Evolutionary conservation across 1,284 basidiomycete genomes (phyloP).

Genomic region (Wallemia ichthyophaga): DNA sequence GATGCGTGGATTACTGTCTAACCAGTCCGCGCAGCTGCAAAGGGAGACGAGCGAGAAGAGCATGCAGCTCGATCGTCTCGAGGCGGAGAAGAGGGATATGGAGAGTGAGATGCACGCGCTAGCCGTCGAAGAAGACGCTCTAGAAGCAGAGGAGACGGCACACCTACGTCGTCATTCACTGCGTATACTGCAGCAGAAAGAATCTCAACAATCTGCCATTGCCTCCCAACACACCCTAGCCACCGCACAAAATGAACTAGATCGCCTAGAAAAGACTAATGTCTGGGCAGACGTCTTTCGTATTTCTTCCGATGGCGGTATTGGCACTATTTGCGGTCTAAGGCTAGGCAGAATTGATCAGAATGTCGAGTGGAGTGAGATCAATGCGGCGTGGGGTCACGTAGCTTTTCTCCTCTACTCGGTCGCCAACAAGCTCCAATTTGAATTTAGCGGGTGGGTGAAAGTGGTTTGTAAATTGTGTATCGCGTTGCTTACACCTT

Average conservation of each 20-base stretch:
- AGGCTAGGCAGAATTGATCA: slow-evolving; percentile 59
- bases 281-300: slow-evolving; percentile 98
- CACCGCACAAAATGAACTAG: slow-evolving; percentile 29
- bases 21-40: slow-evolving; percentile 1
- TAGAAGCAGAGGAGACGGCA: slow-evolving; percentile 11
- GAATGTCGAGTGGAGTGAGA: slow-evolving; percentile 88
- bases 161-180: slow-evolving; percentile 6
- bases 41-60: background rate
- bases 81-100: background rate
- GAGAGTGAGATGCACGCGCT: slow-evolving; percentile 4
- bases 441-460: slow-evolving; percentile 46
- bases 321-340: slow-evolving; percentile 89
- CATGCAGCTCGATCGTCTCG: background rate
- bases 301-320: slow-evolving; percentile 74
- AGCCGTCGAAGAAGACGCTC: slow-evolving; percentile 25
- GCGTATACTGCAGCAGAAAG: slow-evolving; percentile 2
- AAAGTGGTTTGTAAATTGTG: slow-evolving; percentile 6
- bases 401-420: slow-evolving; percentile 72
- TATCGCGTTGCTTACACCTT: background rate
- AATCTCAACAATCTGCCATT: slow-evolving; percentile 13
- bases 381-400: slow-evolving; percentile 96
- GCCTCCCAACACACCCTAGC: slow-evolving; percentile 39
- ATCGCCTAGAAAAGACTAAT: slow-evolving; percentile 58
- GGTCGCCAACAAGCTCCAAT: slow-evolving; percentile 61
- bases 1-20: background rate